A percentile compares a stretch with the other conserved stretches of the same genome.
Evolutionary conservation across 208 protist species (phyloP).

Genomic region (Trypanosoma boissoni): DNA sequence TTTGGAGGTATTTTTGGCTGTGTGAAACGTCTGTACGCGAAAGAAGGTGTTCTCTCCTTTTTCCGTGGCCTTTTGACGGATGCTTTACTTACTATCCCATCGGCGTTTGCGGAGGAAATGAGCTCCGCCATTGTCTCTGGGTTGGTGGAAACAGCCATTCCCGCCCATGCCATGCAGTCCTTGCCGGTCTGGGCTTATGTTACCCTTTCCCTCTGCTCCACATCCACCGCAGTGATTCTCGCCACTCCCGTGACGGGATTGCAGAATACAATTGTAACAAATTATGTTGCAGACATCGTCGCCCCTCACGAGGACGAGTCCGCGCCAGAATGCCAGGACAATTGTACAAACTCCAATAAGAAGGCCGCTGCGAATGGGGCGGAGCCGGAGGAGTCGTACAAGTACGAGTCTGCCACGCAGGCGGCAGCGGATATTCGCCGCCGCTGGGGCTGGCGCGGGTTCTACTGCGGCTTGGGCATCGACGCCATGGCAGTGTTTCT

Average conservation of each 20-base stretch:
- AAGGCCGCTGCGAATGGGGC: not conserved
- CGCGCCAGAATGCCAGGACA: too few relatives aligned
- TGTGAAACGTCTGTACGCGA: conserved; percentile 51
- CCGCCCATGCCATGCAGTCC: conserved; percentile 26
- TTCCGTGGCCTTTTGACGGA: conserved; percentile 68
- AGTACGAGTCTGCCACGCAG: conserved; percentile 56
- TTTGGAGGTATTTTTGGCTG: conserved; percentile 53
- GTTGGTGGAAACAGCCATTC: conserved; percentile 43
- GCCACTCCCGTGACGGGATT: conserved; percentile 48
- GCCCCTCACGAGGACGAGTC: conserved; percentile 18
- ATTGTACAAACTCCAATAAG: too few relatives aligned
- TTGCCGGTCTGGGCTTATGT: conserved; percentile 47
- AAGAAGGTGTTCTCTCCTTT: conserved; percentile 53
- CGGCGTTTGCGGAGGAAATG: conserved; percentile 51
- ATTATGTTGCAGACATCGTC: conserved; percentile 79
- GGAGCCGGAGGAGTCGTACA: conserved; percentile 44
- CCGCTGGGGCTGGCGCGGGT: conserved; percentile 59
- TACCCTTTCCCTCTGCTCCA: conserved; percentile 47
- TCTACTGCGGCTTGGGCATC: conserved; percentile 56
- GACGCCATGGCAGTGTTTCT: conserved; percentile 62
- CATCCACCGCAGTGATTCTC: conserved; percentile 27
- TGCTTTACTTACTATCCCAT: conserved; percentile 52
- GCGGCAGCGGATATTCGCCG: conserved; percentile 44
- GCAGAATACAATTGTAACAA: conserved; percentile 45
- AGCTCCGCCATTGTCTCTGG: conserved; percentile 44